A percentile compares a stretch with the other conserved stretches of the same genome.
Evolutionary conservation across 129 eudicot species (phyloP).

Genomic region (Cynara cardunculus): DNA sequence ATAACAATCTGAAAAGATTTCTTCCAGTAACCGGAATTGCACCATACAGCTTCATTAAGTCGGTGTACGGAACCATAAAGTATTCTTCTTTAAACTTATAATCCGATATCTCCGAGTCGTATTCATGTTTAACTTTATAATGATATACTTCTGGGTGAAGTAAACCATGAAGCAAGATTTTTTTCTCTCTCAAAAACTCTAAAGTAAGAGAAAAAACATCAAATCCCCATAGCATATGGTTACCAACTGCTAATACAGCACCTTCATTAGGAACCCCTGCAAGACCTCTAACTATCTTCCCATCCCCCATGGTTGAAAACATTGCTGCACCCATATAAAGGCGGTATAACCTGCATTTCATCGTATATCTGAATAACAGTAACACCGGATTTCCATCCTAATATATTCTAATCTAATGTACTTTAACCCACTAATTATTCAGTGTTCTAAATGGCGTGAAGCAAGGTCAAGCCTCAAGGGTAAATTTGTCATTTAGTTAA

Average conservation of each 20-base stretch:
- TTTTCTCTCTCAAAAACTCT: constrained; percentile 62
- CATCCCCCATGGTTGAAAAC: constrained; percentile 71
- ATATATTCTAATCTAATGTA: neutral
- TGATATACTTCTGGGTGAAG: constrained; percentile 23
- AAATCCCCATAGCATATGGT: constrained; percentile 73
- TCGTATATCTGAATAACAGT: neutral
- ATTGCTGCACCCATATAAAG: constrained; percentile 46
- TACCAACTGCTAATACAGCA: constrained; percentile 78
- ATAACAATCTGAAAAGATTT: constrained; percentile 22
- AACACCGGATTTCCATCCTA: neutral
- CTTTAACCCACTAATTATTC: neutral
- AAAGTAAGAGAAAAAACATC: constrained; percentile 50
- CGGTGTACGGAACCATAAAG: constrained; percentile 3
- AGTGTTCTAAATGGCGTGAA: neutral
- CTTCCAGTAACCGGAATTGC: constrained; percentile 29
- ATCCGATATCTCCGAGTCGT: neutral
- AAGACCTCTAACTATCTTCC: constrained; percentile 76
- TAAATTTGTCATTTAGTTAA: neutral
- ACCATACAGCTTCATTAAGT: constrained; percentile 19
- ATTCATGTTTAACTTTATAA: neutral
- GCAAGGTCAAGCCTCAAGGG: neutral
- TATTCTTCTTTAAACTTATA: neutral
- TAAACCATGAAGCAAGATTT: constrained; percentile 27
- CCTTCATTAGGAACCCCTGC: constrained; percentile 82
- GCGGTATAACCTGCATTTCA: constrained; percentile 40